Percentiles rank a stretch among this genome's conserved stretches.
These are phyloP conservation scores for Sarocladium kiliense DNA, from an alignment of 2,329 filamentous ascomycete genomes.

Conservation along the genomic window DNA sequence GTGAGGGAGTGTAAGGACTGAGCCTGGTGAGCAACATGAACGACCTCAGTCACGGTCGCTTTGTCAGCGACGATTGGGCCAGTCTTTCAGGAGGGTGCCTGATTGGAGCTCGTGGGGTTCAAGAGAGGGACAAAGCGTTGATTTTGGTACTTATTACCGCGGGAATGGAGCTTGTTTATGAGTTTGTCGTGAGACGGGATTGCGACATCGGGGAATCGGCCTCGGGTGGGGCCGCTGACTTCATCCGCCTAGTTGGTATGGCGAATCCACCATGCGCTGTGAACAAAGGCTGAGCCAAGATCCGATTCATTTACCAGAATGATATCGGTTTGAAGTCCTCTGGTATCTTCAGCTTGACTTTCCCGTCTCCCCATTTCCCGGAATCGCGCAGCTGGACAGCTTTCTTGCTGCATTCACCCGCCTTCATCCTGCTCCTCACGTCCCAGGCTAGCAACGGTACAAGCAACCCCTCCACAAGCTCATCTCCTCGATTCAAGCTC, in stretches of 20 bases:
- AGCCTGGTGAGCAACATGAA: constrained; percentile 3
- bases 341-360: constrained; percentile 18
- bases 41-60: background rate
- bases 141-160: background rate
- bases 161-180: background rate
- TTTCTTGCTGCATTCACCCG: constrained; percentile 15
- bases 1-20: constrained; percentile 13
- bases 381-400: constrained; percentile 11
- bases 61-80: background rate
- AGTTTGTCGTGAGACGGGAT: background rate
- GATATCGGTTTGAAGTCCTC: constrained; percentile 18
- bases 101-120: background rate
- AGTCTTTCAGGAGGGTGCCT: background rate
- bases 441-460: constrained; percentile 18
- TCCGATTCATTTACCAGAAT: constrained; percentile 22
- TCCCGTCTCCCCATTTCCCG: background rate
- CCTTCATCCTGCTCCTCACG: constrained; percentile 14
- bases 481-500: constrained; percentile 19
- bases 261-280: too few species aligned
- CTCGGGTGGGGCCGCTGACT: constrained; percentile 6
- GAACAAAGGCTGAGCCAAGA: background rate
- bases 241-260: constrained; percentile 7
- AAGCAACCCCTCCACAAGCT: constrained; percentile 17
- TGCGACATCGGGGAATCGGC: constrained; percentile 13
- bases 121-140: background rate